These are phyloP conservation scores for Lycium barbarum DNA, from an alignment of 257 asterid genomes.

Conservation along the genomic window DNA sequence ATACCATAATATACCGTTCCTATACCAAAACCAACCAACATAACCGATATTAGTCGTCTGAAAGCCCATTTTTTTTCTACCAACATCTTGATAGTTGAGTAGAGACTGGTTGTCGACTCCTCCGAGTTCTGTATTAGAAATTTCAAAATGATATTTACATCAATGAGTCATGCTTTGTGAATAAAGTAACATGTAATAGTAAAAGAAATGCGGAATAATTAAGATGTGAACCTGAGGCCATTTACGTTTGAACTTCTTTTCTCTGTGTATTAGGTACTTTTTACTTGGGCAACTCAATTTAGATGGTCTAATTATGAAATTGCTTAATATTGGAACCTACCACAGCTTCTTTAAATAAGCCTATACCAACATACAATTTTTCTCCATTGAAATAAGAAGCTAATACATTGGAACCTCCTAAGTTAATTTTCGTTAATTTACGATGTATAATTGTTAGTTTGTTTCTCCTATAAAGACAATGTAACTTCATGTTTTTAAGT, in stretches of 20 bases:
- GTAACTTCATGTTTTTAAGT: not conserved
- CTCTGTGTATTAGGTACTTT: not conserved
- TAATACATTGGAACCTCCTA: too few species aligned
- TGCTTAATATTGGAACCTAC: too few species aligned
- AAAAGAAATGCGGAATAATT: not conserved
- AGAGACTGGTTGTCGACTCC: constrained; percentile 39
- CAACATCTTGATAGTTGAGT: constrained; percentile 53
- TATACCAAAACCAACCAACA: constrained; percentile 62
- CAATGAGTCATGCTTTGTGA: not conserved
- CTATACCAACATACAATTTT: too few species aligned
- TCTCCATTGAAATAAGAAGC: not conserved
- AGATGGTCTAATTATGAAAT: too few species aligned
- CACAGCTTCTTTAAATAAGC: too few species aligned
- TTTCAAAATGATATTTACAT: not conserved
- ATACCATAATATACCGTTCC: constrained; percentile 75
- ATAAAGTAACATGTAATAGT: not conserved
- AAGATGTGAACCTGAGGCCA: not conserved
- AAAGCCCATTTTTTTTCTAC: constrained; percentile 56
- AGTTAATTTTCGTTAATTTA: not conserved
- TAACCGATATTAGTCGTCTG: constrained; percentile 49
- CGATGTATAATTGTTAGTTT: not conserved
- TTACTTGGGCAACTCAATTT: not conserved
- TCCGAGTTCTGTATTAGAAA: not conserved
- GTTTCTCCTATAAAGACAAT: too few species aligned
- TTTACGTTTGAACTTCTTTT: too few species aligned